These are phyloP conservation scores for Rhizopogon roseolus DNA, from an alignment of 768 basidiomycete genomes.

Conservation along the genomic window DNA sequence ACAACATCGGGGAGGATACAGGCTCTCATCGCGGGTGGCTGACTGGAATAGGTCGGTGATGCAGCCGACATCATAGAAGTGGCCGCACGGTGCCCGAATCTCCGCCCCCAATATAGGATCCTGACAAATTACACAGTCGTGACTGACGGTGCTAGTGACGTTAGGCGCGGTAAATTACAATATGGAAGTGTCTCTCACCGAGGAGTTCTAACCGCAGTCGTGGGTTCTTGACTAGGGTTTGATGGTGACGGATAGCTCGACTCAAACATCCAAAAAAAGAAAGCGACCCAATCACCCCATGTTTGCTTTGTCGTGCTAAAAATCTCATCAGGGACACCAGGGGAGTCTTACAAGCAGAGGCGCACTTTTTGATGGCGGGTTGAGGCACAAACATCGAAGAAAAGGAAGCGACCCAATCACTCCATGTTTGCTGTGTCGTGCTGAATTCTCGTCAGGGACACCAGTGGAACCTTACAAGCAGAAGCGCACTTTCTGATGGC, in stretches of 20 bases:
- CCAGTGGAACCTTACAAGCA: background rate
- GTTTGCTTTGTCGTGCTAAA: background rate
- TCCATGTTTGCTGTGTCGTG: slow-evolving; percentile 5
- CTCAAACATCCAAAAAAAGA: slow-evolving; percentile 6
- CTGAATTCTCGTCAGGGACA: background rate
- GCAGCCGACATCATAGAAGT: slow-evolving; percentile 31
- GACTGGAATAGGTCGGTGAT: slow-evolving; percentile 28
- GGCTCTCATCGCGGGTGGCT: slow-evolving; percentile 31
- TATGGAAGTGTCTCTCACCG: slow-evolving; percentile 8
- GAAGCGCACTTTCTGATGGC: background rate
- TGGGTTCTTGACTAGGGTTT: too few species aligned
- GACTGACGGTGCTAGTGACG: slow-evolving; percentile 13
- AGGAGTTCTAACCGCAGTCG: background rate
- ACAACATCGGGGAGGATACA: slow-evolving; percentile 39
- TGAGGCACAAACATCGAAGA: background rate
- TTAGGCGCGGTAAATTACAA: background rate
- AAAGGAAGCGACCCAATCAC: slow-evolving; percentile 13
- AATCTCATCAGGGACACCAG: background rate
- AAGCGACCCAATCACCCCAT: slow-evolving; percentile 13
- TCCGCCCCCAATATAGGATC: slow-evolving; percentile 25
- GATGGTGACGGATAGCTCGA: background rate
- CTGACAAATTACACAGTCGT: slow-evolving; percentile 31
- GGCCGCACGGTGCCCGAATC: slow-evolving; percentile 28
- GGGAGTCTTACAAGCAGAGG: background rate
- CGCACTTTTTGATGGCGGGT: background rate